Percentiles rank a stretch among this genome's conserved stretches.
These are phyloP conservation scores for Heliophila coronopifolia DNA, from an alignment of 441 rosid genomes.

Conservation along the genomic window DNA sequence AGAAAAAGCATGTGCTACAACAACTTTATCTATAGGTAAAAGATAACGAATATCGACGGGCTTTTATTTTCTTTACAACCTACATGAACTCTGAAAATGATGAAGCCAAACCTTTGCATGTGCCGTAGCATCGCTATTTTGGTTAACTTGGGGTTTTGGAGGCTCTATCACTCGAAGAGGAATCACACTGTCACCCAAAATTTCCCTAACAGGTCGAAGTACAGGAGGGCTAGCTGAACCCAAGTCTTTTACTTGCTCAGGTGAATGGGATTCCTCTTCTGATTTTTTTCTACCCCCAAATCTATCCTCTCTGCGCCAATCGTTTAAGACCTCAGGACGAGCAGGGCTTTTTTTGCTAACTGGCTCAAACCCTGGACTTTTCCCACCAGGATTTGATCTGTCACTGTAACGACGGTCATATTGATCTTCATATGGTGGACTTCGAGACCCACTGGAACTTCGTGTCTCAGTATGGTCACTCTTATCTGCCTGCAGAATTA, in stretches of 20 bases:
- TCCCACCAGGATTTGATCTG: slow-evolving; percentile 83
- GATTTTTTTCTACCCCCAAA: slow-evolving; percentile 55
- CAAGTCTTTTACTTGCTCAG: slow-evolving; percentile 59
- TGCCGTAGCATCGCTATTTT: slow-evolving; percentile 37
- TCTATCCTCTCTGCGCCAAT: slow-evolving; percentile 94
- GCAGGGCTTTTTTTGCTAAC: slow-evolving; percentile 66
- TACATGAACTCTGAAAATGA: background rate
- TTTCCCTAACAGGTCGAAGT: slow-evolving; percentile 76
- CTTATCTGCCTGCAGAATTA: slow-evolving; percentile 54
- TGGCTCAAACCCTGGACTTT: slow-evolving; percentile 78
- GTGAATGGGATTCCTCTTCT: slow-evolving; percentile 58
- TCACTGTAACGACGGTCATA: slow-evolving; percentile 62
- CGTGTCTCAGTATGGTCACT: slow-evolving; percentile 52
- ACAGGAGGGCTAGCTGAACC: slow-evolving; percentile 71
- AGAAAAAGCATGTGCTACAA: background rate
- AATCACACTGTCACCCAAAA: slow-evolving; percentile 72
- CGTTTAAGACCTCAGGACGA: slow-evolving; percentile 69
- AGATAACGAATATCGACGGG: background rate
- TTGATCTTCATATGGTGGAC: slow-evolving; percentile 70
- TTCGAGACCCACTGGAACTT: slow-evolving; percentile 69
- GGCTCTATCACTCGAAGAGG: slow-evolving; percentile 87
- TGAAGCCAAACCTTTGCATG: slow-evolving; percentile 52
- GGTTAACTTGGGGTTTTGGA: slow-evolving; percentile 58
- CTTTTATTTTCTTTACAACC: background rate
- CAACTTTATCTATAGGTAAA: background rate